Conservation (phyloP, 495 filamentous ascomycete genomes). For the Penicillium ochrochloron region DNA sequence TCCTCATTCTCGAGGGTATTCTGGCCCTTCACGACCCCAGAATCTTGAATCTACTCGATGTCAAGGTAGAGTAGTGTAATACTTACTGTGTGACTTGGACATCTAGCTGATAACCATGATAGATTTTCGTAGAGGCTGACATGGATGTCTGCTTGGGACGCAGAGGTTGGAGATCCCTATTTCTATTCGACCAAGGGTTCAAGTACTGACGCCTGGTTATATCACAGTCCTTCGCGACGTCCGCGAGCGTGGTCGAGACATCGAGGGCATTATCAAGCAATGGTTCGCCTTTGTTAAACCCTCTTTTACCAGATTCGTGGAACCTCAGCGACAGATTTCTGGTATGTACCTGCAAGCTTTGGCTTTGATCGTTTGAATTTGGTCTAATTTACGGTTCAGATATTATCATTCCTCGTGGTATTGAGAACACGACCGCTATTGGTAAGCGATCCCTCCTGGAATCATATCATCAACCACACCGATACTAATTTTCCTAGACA, state of each 20-base stretch:
- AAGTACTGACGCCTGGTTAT: conserved; percentile 7
- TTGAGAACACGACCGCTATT: conserved; percentile 92
- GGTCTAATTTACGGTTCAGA: conserved; percentile 55
- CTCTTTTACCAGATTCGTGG: conserved; percentile 87
- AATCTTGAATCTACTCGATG: conserved; percentile 85
- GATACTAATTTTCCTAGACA: conserved; percentile 53
- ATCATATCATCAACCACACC: background rate
- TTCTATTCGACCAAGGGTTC: background rate
- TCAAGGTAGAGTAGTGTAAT: conserved; percentile 64
- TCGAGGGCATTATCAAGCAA: conserved; percentile 96
- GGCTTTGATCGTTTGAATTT: background rate
- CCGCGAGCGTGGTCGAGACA: conserved; percentile 78
- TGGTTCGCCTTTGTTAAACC: conserved; percentile 97
- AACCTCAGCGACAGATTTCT: conserved; percentile 85
- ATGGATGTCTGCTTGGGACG: conserved; percentile 91
- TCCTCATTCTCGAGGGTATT: conserved; percentile 94
- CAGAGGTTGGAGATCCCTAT: conserved; percentile 66
- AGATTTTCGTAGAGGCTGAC: conserved; percentile 96
- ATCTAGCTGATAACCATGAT: conserved; percentile 9
- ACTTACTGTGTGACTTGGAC: background rate
- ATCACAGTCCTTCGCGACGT: conserved; percentile 82
- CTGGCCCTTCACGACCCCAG: conserved; percentile 89
- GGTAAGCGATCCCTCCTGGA: conserved; percentile 49
- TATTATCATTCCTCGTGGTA: conserved; percentile 91
- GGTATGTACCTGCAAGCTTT: conserved; percentile 41